Evolutionary conservation across 768 basidiomycete species (phyloP), one percentile per base, ranked within the genome.

Genomic region (Trametes villosa): DNA sequence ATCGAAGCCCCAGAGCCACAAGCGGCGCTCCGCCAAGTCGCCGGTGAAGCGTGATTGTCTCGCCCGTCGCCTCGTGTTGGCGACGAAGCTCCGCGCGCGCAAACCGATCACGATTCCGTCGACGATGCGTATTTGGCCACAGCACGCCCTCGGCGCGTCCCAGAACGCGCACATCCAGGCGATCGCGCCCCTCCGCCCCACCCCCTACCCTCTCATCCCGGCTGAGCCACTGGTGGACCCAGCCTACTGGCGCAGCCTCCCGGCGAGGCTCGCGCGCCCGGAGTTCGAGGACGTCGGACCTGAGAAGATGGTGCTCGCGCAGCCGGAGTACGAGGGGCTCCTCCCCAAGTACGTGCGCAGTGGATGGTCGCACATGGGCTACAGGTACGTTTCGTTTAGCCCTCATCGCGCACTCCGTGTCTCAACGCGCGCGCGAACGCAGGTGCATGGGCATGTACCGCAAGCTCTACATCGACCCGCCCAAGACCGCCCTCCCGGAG

Each of bases 401-500:
- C 17, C 30, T 1, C 13, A 11, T 11, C 15, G 11, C 30, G 44
- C 44, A 33, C 34, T 15, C 34, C 18, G 17, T 9, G 17, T 47
- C 13, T 46, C 22, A 8, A 34, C 29, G 18, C 29, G 20, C 22
- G 12, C 34, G 30, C 24, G 17, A 20, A n/a, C 26, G 4, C 38
- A 65, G 64, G 20, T 30, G 38, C 4, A 27, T 65, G 29, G 64
- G 59, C 41, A 50, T 57, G 24, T 65, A 50, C 44, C 44, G 57
- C 34, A 49, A 59, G 30, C 27, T 66, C 33, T 52, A 30, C 13
- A 31, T 59, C 29, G 58, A 63, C 24, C 62, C 64, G 15, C 69
- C 69, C 13, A 60, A 60, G 45, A 27, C 55, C 7, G 51, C 38
- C 13, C 29, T 66, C 24, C 55, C 64, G 9, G 24, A 53, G n/a